These are phyloP conservation scores for Diaporthe eres DNA, from an alignment of 2,329 filamentous ascomycete species.

Conservation along the genomic window DNA sequence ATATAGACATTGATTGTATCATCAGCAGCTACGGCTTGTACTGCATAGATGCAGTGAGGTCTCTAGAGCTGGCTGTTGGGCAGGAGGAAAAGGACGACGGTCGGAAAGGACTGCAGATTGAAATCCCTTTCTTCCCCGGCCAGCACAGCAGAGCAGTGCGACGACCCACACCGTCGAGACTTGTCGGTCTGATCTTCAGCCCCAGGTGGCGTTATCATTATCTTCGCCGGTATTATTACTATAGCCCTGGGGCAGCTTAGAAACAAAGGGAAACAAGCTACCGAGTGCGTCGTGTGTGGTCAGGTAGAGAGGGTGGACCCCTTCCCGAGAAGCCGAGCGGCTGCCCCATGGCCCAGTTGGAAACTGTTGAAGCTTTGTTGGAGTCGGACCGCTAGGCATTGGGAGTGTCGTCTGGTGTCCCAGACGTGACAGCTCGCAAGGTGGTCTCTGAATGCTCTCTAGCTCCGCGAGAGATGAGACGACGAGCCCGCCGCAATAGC, in stretches of 20 bases:
- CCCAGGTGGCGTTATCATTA: neutral
- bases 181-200: constrained; percentile 22
- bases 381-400: constrained; percentile 4
- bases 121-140: neutral
- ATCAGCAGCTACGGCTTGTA: neutral
- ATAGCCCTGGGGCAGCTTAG: constrained; percentile 22
- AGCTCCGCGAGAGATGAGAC: constrained; percentile 29
- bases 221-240: neutral
- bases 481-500: neutral
- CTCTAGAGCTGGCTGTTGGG: neutral
- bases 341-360: neutral
- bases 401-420: constrained; percentile 14
- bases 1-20: neutral
- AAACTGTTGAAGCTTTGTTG: constrained; percentile 22
- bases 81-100: neutral
- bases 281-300: neutral
- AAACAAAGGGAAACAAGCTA: constrained; percentile 15
- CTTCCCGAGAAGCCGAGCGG: constrained; percentile 10
- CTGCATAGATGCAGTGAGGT: neutral
- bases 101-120: neutral
- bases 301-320: constrained; percentile 1
- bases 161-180: constrained; percentile 5
- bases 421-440: constrained; percentile 28
- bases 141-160: constrained; percentile 1
- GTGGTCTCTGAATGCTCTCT: constrained; percentile 14